These are phyloP conservation scores for Suillus ampliporus DNA, from an alignment of 768 basidiomycete genomes.

Conservation along the genomic window DNA sequence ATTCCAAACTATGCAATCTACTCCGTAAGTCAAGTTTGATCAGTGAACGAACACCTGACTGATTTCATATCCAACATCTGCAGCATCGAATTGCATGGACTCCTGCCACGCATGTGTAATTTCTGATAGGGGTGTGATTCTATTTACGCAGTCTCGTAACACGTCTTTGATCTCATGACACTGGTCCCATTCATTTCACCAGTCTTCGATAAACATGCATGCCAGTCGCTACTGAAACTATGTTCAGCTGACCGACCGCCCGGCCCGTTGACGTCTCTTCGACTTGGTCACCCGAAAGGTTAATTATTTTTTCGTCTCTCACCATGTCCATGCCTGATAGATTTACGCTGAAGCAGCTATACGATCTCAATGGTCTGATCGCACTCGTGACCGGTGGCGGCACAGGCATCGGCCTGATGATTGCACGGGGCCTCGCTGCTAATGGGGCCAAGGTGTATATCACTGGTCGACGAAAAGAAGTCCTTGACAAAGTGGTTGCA, in stretches of 20 bases:
- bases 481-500: conserved; percentile 61
- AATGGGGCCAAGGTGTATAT: conserved; percentile 86
- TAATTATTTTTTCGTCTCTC: not conserved
- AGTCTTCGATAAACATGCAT: not conserved
- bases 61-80: no score
- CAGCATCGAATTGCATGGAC: not conserved
- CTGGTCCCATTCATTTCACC: not conserved
- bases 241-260: not conserved
- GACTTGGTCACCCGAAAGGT: not conserved
- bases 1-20: no score
- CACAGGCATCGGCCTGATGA: conserved; percentile 67
- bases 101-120: not conserved
- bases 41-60: no score
- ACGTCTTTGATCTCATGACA: not conserved
- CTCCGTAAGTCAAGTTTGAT: no score
- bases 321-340: conserved; percentile 30
- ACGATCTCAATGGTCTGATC: conserved; percentile 62
- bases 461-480: conserved; percentile 68
- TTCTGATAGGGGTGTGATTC: not conserved
- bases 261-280: not conserved
- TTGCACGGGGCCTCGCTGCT: conserved; percentile 72
- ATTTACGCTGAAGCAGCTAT: conserved; percentile 39
- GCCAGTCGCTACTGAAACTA: not conserved
- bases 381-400: conserved; percentile 55
- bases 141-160: not conserved